Base-by-base conservation (phyloP, 441 rosid species). In the Pelargonium cotyledonis region DNA sequence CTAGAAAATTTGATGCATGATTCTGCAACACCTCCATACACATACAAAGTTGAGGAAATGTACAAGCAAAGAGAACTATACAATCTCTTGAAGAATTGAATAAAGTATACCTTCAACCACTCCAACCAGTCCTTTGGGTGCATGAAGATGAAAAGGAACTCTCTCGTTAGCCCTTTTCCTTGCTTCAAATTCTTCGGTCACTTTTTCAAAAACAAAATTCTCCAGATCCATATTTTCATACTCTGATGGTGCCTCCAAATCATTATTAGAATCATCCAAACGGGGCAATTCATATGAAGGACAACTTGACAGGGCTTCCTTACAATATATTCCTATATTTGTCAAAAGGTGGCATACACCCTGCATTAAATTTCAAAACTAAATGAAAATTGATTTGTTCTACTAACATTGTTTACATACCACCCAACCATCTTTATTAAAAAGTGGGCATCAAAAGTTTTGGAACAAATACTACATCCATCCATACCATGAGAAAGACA, bases 221-320 rank as follows among this genome's bases (percentile, higher is more conserved):
- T 92, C 96, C 74, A 94, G 74, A 64, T 91, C 97, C 97, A 91
- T 94, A 76, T 89, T 91, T 76, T 91, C 97, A 55, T 85, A 82
- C 69, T 85, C 93, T 68, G 87, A 72, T 72, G 72, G 65, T 62
- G 85, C 77, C 75, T 80, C 93, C 79, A 82, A 66, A 51, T 85
- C 85, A 74, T 75, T 79, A 75, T 73, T 73, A 67, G 93, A 82
- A 71, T 76, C 87, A 69, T 84, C 92, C 70, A 81, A 69, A 75
- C 49, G 83, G 70, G 75, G 82, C 61, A 75, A 67, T 63, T 82
- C 88, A 69, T 84, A 80, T 15, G 80, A 69, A 41, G 81, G 43
- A 75, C 81, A 78, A 74, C 81, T 81, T 49, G 96, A 81, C 71
- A 86, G 80, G 26, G 81, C 83, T 72, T 91, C 92, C 76, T 84